Base-by-base conservation (phyloP, 352 stramenopile species). In the Globisporangium sylvaticum region DNA sequence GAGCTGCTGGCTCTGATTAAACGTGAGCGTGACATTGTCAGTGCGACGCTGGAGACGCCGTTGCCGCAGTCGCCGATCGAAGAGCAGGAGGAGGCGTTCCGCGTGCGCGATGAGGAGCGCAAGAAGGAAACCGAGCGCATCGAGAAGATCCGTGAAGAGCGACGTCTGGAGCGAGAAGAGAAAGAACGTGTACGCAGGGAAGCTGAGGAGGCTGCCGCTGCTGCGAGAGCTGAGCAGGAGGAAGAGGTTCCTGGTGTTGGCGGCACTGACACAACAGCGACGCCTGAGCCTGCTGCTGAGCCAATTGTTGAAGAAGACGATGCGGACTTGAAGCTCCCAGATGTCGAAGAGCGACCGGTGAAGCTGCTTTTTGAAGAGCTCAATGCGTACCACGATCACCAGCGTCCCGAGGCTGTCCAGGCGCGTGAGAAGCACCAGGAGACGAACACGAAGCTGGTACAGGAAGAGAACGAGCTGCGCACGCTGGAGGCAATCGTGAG, bases 311-410 rank as follows among this genome's bases (percentile, higher is more conserved):
- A 71, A 32, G 63, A 71, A 32, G 65, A 81, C 15, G 75, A 83
- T 10, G 72, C 80, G 52, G 76, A 89, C 18, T 61, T 90, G 18
- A 71, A 64, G 32, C 58, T 84, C 15, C 85, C 85, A 7, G 73
- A 84, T 4, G 70, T 80, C 12, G 83, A 91, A 39, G 68, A 78
- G n/a, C 83, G 77, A 15, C 86, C 86, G 0, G 71, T 88, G n/a
- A 78, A 86, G 55, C 53, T 75, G 25, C 67, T 94, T n/a, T 89
- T 91, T 48, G 74, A 85, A 4, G 62, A 84, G 5, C 66, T 92
- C 34, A 53, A 55, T 46, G 72, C 73, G 6, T 81, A 77, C 29
- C 65, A 79, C 31, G 67, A 67, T 22, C 79, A 89, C 55, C 72
- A 84, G 39, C 79, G 84, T 20, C 70, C 58, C 1, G 78, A 88